Evolutionary conservation across 1,139 yeast genomes (phyloP).

Genomic region (Kodamaea arcana): DNA sequence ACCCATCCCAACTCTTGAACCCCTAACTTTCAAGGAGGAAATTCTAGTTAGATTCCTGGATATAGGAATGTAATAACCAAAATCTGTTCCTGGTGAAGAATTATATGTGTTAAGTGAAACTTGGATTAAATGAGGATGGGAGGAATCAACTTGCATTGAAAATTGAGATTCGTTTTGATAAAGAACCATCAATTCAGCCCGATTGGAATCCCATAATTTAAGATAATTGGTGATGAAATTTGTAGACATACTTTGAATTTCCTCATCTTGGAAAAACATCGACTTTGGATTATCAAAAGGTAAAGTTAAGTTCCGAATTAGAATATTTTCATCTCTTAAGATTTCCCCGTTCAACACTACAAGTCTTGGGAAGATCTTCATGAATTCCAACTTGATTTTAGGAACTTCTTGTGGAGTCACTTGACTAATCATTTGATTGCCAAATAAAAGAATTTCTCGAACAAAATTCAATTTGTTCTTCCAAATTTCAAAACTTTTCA

Average conservation of each 20-base stretch:
- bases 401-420: conserved; percentile 30
- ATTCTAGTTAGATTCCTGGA: conserved; percentile 77
- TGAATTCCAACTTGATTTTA: conserved; percentile 57
- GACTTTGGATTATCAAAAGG: conserved; percentile 47
- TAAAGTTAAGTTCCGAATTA: conserved; percentile 49
- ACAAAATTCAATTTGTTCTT: conserved; percentile 68
- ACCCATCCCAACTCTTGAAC: conserved; percentile 64
- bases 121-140: conserved; percentile 48
- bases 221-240: conserved; percentile 72
- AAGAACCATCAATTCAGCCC: conserved; percentile 63
- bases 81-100: conserved; percentile 35
- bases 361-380: conserved; percentile 72
- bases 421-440: conserved; percentile 63
- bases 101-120: conserved; percentile 8
- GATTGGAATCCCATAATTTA: conserved; percentile 76
- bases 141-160: conserved; percentile 58
- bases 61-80: conserved; percentile 61
- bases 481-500: conserved; percentile 69
- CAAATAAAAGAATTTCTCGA: conserved; percentile 70
- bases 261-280: conserved; percentile 78
- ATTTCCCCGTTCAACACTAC: conserved; percentile 74
- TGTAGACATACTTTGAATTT: conserved; percentile 65
- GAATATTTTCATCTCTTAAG: conserved; percentile 66
- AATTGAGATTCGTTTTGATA: conserved; percentile 85
- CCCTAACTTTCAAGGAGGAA: conserved; percentile 54